These are phyloP conservation scores for Aspergillus sergii DNA, from an alignment of 2,329 filamentous ascomycete species.

Conservation along the genomic window DNA sequence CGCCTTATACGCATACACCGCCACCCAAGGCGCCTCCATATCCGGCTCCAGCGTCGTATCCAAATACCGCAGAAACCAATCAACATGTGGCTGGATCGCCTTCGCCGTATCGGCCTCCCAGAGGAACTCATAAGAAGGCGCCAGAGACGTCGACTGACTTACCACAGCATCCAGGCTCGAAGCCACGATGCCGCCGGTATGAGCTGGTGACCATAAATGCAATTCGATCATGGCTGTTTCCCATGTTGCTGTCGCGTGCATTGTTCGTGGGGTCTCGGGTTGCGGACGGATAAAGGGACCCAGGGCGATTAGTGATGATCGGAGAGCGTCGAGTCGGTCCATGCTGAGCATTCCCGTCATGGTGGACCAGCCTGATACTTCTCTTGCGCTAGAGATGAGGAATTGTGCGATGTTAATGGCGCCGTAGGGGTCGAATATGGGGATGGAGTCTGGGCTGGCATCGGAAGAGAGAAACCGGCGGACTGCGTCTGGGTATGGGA, in stretches of 20 bases:
- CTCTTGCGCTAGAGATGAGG: conserved; percentile 45
- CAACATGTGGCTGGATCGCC: conserved; percentile 40
- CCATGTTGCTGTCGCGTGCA: conserved; percentile 39
- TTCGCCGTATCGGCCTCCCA: conserved; percentile 31
- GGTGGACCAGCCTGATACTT: conserved; percentile 48
- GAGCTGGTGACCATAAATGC: conserved; percentile 46
- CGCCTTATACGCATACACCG: conserved; percentile 45
- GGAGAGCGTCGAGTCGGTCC: conserved; percentile 41
- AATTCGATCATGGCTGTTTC: conserved; percentile 48
- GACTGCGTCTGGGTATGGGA: conserved; percentile 43
- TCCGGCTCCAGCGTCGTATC: conserved; percentile 25
- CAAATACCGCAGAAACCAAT: conserved; percentile 45
- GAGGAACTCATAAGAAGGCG: conserved; percentile 34
- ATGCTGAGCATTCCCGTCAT: conserved; percentile 47
- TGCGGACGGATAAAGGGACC: conserved; percentile 30
- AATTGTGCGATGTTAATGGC: conserved; percentile 48
- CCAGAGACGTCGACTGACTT: conserved; percentile 34
- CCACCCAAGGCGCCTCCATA: conserved; percentile 44
- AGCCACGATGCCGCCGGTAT: conserved; percentile 44
- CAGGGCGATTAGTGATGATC: conserved; percentile 39
- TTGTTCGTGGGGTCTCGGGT: background rate
- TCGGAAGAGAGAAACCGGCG: conserved; percentile 39
- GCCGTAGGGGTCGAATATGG: conserved; percentile 45
- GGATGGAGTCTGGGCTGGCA: conserved; percentile 28
- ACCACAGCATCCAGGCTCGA: conserved; percentile 41